These are phyloP conservation scores for Royoungia palumana DNA, from an alignment of 768 basidiomycete genomes.

Conservation along the genomic window DNA sequence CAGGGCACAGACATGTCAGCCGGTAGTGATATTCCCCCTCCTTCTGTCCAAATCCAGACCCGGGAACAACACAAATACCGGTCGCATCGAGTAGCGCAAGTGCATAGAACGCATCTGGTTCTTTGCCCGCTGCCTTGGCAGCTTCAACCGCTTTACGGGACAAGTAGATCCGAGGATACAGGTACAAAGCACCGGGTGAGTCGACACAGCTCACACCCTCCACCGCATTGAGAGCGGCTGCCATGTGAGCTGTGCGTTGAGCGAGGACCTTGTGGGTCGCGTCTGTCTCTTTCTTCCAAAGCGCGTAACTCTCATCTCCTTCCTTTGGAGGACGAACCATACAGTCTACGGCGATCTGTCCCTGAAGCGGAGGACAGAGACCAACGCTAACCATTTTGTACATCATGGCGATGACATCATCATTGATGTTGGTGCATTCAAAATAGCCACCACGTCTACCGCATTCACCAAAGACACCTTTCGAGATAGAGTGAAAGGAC, in stretches of 20 bases:
- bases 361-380: slow-evolving; percentile 85
- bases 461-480: slow-evolving; percentile 95
- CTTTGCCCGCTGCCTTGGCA: slow-evolving; percentile 68
- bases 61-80: slow-evolving; percentile 92
- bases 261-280: slow-evolving; percentile 73
- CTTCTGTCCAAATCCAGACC: slow-evolving; percentile 92
- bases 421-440: slow-evolving; percentile 79
- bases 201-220: slow-evolving; percentile 89
- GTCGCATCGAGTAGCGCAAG: slow-evolving; percentile 81
- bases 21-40: slow-evolving; percentile 89
- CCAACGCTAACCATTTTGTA: slow-evolving; percentile 96
- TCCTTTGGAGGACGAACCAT: slow-evolving; percentile 86
- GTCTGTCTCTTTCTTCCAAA: slow-evolving; percentile 84
- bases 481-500: slow-evolving; percentile 97
- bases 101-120: slow-evolving; percentile 88
- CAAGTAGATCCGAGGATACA: slow-evolving; percentile 82
- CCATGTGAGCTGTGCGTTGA: slow-evolving; percentile 68
- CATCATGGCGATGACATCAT: slow-evolving; percentile 77
- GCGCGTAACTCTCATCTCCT: slow-evolving; percentile 70
- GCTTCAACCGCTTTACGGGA: slow-evolving; percentile 69
- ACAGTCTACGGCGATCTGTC: slow-evolving; percentile 92
- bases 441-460: slow-evolving; percentile 97
- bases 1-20: slow-evolving; percentile 91
- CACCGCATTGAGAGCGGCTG: slow-evolving; percentile 72
- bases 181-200: slow-evolving; percentile 90